These are phyloP conservation scores for Triticum monococcum DNA, from an alignment of 176 grass and related monocot species.

Conservation along the genomic window DNA sequence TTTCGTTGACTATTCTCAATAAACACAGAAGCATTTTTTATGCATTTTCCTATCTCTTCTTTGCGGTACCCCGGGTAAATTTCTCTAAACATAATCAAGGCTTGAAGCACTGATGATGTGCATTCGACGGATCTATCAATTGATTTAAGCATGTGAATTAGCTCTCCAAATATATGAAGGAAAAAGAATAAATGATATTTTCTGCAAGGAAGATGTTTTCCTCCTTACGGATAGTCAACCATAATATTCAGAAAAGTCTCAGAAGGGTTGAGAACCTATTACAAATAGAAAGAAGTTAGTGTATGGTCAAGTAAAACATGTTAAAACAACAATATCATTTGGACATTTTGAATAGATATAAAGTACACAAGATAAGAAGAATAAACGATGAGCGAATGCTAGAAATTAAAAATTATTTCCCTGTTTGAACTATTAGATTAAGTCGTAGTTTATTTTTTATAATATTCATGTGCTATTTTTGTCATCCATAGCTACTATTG, in stretches of 20 bases:
- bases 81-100: conserved; percentile 40
- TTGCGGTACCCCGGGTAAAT: conserved; percentile 38
- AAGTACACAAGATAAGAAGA: background rate
- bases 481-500: too few relatives aligned
- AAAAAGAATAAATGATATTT: background rate
- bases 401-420: background rate
- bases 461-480: too few relatives aligned
- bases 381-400: background rate
- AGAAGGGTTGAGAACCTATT: conserved; percentile 47
- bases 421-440: background rate
- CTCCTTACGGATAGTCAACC: conserved; percentile 43
- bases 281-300: background rate
- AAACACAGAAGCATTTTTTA: conserved; percentile 29
- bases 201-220: background rate
- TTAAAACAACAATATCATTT: background rate
- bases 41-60: conserved; percentile 49
- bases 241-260: conserved; percentile 42
- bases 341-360: background rate
- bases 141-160: background rate
- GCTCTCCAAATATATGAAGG: background rate
- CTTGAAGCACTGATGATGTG: conserved; percentile 56
- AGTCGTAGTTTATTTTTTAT: too few relatives aligned
- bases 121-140: conserved; percentile 51
- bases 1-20: conserved; percentile 45
- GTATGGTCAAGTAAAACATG: background rate